These are phyloP conservation scores for Lagenidium sp. DNA, from an alignment of 352 stramenopile species.

Conservation along the genomic window DNA sequence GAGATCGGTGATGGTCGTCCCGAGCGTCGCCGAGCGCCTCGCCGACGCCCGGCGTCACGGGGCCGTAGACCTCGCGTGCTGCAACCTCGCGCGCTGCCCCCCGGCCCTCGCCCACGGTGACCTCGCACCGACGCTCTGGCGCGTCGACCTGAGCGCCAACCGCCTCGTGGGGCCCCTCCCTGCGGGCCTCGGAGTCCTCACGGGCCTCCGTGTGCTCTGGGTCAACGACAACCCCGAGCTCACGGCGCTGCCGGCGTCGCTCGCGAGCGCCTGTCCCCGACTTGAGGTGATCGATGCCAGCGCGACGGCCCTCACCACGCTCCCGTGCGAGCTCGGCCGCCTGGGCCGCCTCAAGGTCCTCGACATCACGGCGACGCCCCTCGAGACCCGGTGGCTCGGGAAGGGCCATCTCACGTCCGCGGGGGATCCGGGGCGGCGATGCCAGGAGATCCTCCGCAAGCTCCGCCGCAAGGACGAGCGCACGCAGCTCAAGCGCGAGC, in stretches of 20 bases:
- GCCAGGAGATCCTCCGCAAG: constrained; percentile 41
- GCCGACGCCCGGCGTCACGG: constrained; percentile 50
- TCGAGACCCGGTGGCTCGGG: constrained; percentile 38
- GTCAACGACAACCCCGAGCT: constrained; percentile 81
- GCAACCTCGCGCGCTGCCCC: constrained; percentile 29
- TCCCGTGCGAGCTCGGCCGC: constrained; percentile 61
- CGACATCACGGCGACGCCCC: constrained; percentile 62
- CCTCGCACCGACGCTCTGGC: constrained; percentile 30
- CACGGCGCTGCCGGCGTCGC: constrained; percentile 27
- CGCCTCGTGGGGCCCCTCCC: constrained; percentile 47
- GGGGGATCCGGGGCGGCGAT: constrained; percentile 6
- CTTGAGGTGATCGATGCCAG: constrained; percentile 72
- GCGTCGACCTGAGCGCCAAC: constrained; percentile 82
- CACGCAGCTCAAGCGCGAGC: constrained; percentile 36
- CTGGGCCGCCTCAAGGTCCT: constrained; percentile 55
- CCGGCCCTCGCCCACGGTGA: constrained; percentile 13
- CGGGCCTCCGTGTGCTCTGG: constrained; percentile 65
- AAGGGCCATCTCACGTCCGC: constrained; percentile 39
- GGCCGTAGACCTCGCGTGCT: constrained; percentile 45
- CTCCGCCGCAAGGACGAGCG: constrained; percentile 59
- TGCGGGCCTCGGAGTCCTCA: constrained; percentile 38
- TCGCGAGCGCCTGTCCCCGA: constrained; percentile 50
- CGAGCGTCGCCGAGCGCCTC: constrained; percentile 33
- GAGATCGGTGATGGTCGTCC: no score
- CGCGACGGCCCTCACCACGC: constrained; percentile 37